These are phyloP conservation scores for Chytriomyces confervae DNA, from an alignment of 192 early-diverging fungal genomes.

Conservation along the genomic window DNA sequence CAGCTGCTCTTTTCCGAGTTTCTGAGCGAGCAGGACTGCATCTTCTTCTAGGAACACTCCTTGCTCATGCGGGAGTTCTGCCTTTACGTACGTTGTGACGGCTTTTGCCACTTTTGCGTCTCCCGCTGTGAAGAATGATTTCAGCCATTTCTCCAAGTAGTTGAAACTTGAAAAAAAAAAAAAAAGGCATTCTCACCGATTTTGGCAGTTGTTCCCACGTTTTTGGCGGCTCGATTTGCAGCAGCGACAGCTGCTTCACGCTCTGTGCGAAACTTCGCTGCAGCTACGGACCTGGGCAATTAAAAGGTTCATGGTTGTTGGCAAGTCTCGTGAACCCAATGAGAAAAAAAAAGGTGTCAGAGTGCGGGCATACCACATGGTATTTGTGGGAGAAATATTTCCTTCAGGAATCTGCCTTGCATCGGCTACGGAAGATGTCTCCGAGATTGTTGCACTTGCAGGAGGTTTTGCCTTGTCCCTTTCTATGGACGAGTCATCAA, in stretches of 20 bases:
- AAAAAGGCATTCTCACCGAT: slow-evolving; percentile 5
- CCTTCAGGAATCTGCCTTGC: slow-evolving; percentile 24
- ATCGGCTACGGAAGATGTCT: slow-evolving; percentile 17
- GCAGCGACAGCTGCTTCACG: slow-evolving; percentile 28
- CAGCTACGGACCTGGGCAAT: slow-evolving; percentile 21
- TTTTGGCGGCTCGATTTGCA: slow-evolving; percentile 24
- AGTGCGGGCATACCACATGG: slow-evolving; percentile 27
- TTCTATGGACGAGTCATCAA: background rate
- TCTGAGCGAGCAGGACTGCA: slow-evolving; percentile 6
- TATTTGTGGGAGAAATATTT: slow-evolving; percentile 31
- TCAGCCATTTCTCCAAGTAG: background rate
- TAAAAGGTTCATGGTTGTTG: background rate
- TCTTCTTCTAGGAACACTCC: slow-evolving; percentile 27
- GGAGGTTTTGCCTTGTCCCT: background rate
- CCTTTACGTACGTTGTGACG: background rate
- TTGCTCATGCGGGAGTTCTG: slow-evolving; percentile 3
- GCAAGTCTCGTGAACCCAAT: background rate
- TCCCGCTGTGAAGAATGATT: background rate
- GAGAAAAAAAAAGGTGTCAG: background rate
- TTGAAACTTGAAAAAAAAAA: background rate
- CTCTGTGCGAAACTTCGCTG: slow-evolving; percentile 14
- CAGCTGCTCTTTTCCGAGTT: slow-evolving; percentile 19
- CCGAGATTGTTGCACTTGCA: background rate
- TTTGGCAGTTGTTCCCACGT: slow-evolving; percentile 26
- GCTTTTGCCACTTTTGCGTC: slow-evolving; percentile 23